Conservation (phyloP, 257 asterid species). For the Salvia miltiorrhiza region DNA sequence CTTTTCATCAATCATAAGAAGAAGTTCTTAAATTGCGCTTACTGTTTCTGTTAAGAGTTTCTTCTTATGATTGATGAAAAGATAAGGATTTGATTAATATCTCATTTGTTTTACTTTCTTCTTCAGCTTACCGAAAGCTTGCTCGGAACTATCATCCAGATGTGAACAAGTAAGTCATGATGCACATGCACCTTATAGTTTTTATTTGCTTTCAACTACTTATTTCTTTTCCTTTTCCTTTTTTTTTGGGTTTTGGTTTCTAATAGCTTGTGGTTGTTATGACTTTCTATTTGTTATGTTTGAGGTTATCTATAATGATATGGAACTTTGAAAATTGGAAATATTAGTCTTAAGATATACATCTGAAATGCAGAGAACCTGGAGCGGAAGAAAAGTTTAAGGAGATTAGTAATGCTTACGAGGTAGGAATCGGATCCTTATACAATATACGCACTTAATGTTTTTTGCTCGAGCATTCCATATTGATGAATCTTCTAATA, state of each 20-base stretch:
- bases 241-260: not conserved
- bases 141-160: slow-evolving; percentile 98
- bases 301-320: not conserved
- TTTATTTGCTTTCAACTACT: not conserved
- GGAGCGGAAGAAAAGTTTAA: slow-evolving; percentile 90
- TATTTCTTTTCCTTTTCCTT: not conserved
- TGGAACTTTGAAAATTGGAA: not conserved
- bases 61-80: not conserved
- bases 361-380: slow-evolving; percentile 64
- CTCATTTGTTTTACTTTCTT: slow-evolving; percentile 15
- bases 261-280: too few species aligned
- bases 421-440: slow-evolving; percentile 45
- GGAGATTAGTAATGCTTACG: slow-evolving; percentile 96
- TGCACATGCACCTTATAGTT: not conserved
- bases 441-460: not conserved
- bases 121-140: slow-evolving; percentile 91
- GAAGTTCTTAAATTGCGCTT: not conserved
- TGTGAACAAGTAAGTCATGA: slow-evolving; percentile 76
- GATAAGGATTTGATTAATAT: not conserved
- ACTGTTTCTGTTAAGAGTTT: not conserved
- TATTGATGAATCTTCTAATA: not conserved
- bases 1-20: too few species aligned
- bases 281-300: not conserved
- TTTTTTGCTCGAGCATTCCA: slow-evolving; percentile 6
- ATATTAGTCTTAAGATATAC: slow-evolving; percentile 2